Conservation (phyloP, 2,329 filamentous ascomycete species). For the Metarhizium sp. region DNA sequence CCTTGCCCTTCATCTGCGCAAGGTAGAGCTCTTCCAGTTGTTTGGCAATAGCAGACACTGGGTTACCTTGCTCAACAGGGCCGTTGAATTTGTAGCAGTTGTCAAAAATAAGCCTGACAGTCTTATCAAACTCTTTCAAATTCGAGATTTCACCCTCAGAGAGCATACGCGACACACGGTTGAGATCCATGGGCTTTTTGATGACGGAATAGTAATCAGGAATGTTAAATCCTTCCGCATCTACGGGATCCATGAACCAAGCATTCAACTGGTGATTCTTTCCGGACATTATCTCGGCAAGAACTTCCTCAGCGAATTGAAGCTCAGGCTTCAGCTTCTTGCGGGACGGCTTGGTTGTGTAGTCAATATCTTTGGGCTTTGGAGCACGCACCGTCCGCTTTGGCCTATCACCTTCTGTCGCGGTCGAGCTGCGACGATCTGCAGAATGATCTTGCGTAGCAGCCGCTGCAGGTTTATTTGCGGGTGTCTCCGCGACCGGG, state of each 20-base stretch:
- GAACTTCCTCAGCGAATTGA: constrained; percentile 76
- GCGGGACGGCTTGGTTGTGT: constrained; percentile 63
- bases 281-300: constrained; percentile 67
- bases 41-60: constrained; percentile 63
- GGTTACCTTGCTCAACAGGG: constrained; percentile 46
- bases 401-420: constrained; percentile 66
- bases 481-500: constrained; percentile 15
- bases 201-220: constrained; percentile 88
- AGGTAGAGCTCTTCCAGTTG: constrained; percentile 69
- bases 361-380: constrained; percentile 84
- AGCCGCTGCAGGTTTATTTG: constrained; percentile 10
- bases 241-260: constrained; percentile 76
- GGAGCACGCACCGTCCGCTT: constrained; percentile 92
- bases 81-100: constrained; percentile 92
- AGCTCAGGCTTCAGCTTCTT: constrained; percentile 87
- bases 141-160: constrained; percentile 69
- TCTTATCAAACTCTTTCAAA: constrained; percentile 76
- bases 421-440: constrained; percentile 60
- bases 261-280: constrained; percentile 60
- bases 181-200: constrained; percentile 93
- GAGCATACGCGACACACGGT: constrained; percentile 71
- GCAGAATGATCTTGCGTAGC: constrained; percentile 12
- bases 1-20: constrained; percentile 65
- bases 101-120: constrained; percentile 72
- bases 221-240: constrained; percentile 88